Evolutionary conservation across 768 basidiomycete genomes (phyloP).

Genomic region (Bullera alba): DNA sequence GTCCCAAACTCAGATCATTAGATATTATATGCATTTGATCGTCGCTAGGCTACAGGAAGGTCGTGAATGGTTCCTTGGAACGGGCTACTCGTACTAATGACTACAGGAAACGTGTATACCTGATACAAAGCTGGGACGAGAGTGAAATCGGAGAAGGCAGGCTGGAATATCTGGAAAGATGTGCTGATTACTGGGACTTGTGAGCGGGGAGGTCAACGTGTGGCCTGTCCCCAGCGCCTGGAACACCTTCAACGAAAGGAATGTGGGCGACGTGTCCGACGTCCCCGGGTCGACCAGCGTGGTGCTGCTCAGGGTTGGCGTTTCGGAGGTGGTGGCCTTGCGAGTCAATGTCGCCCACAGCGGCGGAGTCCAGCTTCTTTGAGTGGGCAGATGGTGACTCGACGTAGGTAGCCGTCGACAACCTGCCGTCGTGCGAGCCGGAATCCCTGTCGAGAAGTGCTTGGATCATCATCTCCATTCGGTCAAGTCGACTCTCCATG

Average conservation of each 20-base stretch:
- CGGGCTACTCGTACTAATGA: no score
- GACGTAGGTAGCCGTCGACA: conserved; percentile 5
- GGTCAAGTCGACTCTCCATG: conserved; percentile 20
- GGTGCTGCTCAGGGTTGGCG: neutral
- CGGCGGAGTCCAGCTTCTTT: neutral
- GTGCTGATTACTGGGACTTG: neutral
- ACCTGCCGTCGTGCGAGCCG: neutral
- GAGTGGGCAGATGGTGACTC: neutral
- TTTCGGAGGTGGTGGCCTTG: no score
- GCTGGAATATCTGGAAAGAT: no score
- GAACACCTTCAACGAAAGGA: conserved; percentile 1
- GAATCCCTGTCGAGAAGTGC: conserved; percentile 12
- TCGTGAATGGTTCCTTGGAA: no score
- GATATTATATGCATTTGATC: no score
- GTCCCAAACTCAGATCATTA: no score
- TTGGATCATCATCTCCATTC: conserved; percentile 29
- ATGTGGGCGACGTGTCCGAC: neutral
- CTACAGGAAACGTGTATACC: no score
- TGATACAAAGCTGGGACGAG: no score
- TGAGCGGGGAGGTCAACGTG: neutral
- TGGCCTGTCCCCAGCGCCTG: neutral
- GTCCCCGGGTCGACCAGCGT: neutral
- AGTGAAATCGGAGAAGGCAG: no score
- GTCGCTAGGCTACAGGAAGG: no score
- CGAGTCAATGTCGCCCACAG: neutral